These are phyloP conservation scores for Metarhizium album DNA, from an alignment of 2,329 filamentous ascomycete species.

Conservation along the genomic window DNA sequence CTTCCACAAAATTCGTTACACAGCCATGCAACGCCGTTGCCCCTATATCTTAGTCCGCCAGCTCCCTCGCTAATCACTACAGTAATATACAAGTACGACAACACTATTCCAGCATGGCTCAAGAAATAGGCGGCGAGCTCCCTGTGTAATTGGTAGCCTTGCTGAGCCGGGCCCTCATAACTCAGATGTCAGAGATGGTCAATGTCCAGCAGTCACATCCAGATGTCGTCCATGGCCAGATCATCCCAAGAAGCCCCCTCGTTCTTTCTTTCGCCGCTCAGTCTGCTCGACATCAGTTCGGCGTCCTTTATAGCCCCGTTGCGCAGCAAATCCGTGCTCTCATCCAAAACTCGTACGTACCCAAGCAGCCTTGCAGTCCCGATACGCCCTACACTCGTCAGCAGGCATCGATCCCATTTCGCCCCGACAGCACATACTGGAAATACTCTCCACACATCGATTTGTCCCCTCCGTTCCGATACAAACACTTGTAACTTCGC, in stretches of 20 bases:
- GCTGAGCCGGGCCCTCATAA: not conserved
- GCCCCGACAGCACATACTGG: conserved; percentile 51
- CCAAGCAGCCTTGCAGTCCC: conserved; percentile 92
- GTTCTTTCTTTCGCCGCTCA: conserved; percentile 13
- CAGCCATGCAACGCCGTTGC: too few species aligned
- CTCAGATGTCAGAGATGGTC: not conserved
- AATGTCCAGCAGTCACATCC: not conserved
- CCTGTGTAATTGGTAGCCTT: too few species aligned
- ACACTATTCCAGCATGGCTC: not conserved
- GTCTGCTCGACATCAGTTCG: conserved; percentile 8
- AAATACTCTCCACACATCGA: conserved; percentile 94
- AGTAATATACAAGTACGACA: not conserved
- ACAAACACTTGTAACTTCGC: conserved; percentile 75
- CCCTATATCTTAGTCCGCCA: too few species aligned
- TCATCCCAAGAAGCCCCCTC: conserved; percentile 7
- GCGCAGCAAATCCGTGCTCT: not conserved
- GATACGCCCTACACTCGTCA: conserved; percentile 60
- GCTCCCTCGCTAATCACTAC: not conserved
- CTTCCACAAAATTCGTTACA: not conserved
- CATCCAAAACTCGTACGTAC: conserved; percentile 35
- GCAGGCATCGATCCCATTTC: not conserved
- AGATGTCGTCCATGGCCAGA: not conserved
- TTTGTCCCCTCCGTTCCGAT: conserved; percentile 76
- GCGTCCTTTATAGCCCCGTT: not conserved
- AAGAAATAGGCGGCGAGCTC: too few species aligned